These are phyloP conservation scores for Pythium aphanidermatum DNA, from an alignment of 352 stramenopile genomes.

Conservation along the genomic window DNA sequence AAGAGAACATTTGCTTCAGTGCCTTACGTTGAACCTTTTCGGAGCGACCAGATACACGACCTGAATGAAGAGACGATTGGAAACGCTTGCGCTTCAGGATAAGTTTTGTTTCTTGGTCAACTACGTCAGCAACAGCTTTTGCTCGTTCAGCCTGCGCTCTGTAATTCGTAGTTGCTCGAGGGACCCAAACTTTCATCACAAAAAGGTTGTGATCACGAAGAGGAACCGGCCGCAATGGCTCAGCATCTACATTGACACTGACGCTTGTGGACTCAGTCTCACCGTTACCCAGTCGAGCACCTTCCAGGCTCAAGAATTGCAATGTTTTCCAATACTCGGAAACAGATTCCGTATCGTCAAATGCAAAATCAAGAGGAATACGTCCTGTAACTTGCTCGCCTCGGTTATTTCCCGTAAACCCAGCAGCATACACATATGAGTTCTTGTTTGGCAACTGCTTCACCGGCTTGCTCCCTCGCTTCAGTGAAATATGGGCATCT, in stretches of 20 bases:
- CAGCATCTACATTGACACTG: slow-evolving; percentile 48
- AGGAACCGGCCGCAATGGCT: slow-evolving; percentile 44
- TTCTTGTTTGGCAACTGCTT: slow-evolving; percentile 41
- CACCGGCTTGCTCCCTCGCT: slow-evolving; percentile 46
- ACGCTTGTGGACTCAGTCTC: slow-evolving; percentile 27
- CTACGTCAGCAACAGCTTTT: slow-evolving; percentile 39
- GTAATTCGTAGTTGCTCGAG: slow-evolving; percentile 39
- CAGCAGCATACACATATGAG: slow-evolving; percentile 58
- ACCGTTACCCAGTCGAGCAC: slow-evolving; percentile 39
- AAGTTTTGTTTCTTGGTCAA: slow-evolving; percentile 9
- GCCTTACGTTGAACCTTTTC: slow-evolving; percentile 10
- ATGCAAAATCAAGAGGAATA: slow-evolving; percentile 47
- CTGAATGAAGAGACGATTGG: slow-evolving; percentile 15
- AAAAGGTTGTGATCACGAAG: slow-evolving; percentile 68
- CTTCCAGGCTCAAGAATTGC: slow-evolving; percentile 64
- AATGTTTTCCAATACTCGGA: slow-evolving; percentile 73
- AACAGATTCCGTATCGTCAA: slow-evolving; percentile 31
- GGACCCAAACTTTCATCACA: slow-evolving; percentile 58
- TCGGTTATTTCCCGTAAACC: slow-evolving; percentile 46
- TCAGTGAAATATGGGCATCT: slow-evolving; percentile 42
- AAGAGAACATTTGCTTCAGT: slow-evolving; percentile 8
- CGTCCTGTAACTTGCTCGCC: slow-evolving; percentile 46
- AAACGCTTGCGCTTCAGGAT: slow-evolving; percentile 47
- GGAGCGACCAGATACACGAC: slow-evolving; percentile 9
- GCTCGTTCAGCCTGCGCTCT: slow-evolving; percentile 47